Conservation (phyloP, 169 alveolate genomes). For the Cryptosporidium sp. region DNA sequence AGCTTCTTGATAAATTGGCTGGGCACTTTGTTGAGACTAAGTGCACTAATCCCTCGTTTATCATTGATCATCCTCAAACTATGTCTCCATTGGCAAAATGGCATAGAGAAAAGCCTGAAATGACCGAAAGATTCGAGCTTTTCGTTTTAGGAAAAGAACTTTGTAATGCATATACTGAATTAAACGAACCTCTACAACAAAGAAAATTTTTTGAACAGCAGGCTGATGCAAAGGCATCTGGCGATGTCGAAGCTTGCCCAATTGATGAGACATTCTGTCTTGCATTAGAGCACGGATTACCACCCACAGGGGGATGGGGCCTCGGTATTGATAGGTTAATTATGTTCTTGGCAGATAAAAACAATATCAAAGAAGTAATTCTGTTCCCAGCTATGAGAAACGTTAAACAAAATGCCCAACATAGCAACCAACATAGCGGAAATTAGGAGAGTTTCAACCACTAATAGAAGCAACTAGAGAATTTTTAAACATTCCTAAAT, state of each 20-base stretch:
- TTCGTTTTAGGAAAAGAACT: conserved; percentile 96
- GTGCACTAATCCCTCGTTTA: conserved; percentile 92
- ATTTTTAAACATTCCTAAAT: neutral
- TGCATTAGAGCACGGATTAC: conserved; percentile 94
- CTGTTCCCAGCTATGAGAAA: conserved; percentile 99
- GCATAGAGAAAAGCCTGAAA: conserved; percentile 88
- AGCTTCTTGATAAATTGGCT: conserved; percentile 91
- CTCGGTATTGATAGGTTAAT: conserved; percentile 95
- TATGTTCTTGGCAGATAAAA: conserved; percentile 92
- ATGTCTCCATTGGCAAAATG: conserved; percentile 99
- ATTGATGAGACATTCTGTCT: conserved; percentile 93
- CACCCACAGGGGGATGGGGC: conserved; percentile 98
- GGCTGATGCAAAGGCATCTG: conserved; percentile 87
- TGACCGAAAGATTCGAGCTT: conserved; percentile 91
- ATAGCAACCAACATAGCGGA: conserved; percentile 9
- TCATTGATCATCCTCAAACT: conserved; percentile 98
- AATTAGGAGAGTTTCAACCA: neutral
- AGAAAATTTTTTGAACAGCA: conserved; percentile 92
- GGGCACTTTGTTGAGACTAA: conserved; percentile 94
- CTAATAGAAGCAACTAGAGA: neutral
- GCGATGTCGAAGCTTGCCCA: conserved; percentile 90
- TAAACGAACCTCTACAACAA: conserved; percentile 97
- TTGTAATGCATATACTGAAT: conserved; percentile 98
- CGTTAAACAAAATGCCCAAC: conserved; percentile 45
- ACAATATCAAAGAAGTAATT: conserved; percentile 95